These are phyloP conservation scores for Vitis rupestris DNA, from an alignment of 164 flowering plant species.

Conservation along the genomic window DNA sequence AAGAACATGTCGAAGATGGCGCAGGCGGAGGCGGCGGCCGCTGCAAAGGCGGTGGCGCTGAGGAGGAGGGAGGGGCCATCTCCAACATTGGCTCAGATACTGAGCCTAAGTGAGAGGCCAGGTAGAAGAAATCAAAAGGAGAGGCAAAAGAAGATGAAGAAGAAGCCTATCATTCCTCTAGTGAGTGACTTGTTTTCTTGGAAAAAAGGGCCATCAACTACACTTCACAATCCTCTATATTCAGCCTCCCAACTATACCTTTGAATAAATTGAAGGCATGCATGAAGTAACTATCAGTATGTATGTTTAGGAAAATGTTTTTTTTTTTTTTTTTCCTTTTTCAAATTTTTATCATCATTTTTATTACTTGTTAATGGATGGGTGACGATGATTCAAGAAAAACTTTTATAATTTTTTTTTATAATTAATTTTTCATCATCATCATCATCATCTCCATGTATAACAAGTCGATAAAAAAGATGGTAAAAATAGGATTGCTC, in stretches of 20 bases:
- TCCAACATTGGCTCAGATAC: constrained; percentile 42
- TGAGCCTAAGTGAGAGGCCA: constrained; percentile 33
- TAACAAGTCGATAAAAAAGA: too few species aligned
- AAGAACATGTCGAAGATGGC: constrained; percentile 76
- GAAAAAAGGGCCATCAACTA: constrained; percentile 33
- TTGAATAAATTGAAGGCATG: too few species aligned
- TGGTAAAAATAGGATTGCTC: too few species aligned
- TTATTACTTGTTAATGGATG: too few species aligned
- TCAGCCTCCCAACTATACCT: not conserved
- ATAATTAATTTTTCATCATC: too few species aligned
- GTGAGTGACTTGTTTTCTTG: constrained; percentile 51
- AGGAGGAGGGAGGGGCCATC: constrained; percentile 24
- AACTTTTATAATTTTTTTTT: too few species aligned
- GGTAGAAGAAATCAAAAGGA: constrained; percentile 19
- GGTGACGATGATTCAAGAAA: too few species aligned
- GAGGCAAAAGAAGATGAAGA: constrained; percentile 34
- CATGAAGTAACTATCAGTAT: not conserved
- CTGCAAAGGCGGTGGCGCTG: constrained; percentile 20
- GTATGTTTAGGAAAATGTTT: too few species aligned
- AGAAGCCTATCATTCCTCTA: constrained; percentile 78
- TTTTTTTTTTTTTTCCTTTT: too few species aligned
- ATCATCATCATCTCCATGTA: too few species aligned
- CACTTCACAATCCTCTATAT: constrained; percentile 26
- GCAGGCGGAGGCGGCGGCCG: constrained; percentile 53
- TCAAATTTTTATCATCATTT: too few species aligned